These are phyloP conservation scores for Eryngium alpinum DNA, from an alignment of 140 eudicot genomes.

Conservation along the genomic window DNA sequence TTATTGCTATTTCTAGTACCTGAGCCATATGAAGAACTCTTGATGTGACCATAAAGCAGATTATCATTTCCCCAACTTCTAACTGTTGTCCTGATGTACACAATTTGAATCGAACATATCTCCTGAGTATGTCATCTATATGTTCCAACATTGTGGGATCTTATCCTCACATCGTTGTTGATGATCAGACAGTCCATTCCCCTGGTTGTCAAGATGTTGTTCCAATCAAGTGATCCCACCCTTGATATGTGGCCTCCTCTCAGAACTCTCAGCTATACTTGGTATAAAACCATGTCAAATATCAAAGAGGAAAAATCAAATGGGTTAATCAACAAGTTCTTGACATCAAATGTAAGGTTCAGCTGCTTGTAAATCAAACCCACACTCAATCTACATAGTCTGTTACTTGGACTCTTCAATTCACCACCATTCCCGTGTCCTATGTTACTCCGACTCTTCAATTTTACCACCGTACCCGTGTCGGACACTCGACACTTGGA, in stretches of 20 bases:
- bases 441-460: no score
- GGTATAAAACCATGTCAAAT: neutral
- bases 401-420: no score
- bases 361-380: neutral
- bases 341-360: neutral
- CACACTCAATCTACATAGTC: no score
- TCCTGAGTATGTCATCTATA: constrained; percentile 48
- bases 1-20: constrained; percentile 23
- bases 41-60: constrained; percentile 37
- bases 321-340: neutral
- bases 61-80: constrained; percentile 75
- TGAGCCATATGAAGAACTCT: constrained; percentile 57
- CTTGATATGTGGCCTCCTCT: constrained; percentile 39
- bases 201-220: constrained; percentile 48
- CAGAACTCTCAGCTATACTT: constrained; percentile 41
- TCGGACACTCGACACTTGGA: no score
- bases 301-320: neutral
- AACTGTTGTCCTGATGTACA: constrained; percentile 47
- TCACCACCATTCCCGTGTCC: no score
- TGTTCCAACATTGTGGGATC: constrained; percentile 30
- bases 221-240: constrained; percentile 67
- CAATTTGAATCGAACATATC: constrained; percentile 61
- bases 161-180: constrained; percentile 49
- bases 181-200: constrained; percentile 44
- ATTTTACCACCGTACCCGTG: no score